Base-by-base conservation (phyloP, 441 rosid genomes). In the Erodium moschatum region DNA sequence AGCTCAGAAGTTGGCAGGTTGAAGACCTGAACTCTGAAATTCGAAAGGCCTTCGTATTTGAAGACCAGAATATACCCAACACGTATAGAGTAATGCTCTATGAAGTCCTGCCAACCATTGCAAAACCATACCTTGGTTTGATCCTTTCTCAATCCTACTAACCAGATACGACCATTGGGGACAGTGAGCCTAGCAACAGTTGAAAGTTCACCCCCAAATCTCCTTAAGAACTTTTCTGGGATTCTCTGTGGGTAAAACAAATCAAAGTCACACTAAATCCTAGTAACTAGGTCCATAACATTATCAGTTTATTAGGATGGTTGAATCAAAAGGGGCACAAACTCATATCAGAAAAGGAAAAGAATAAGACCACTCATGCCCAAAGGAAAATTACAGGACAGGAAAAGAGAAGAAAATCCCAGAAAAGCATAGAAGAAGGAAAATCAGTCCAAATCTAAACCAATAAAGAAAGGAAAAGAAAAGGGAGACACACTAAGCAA, bases 91-190 rank as follows among this genome's bases (percentile, higher is more conserved):
- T 87, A 94, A 54, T 91, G 94, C 64, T 90, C 92, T 31, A 89
- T 83, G 80, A 95, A 91, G 70, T 89, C 97, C 77, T 83, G 90
- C 99, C 97, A 95, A 67, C 91, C 97, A 50, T 87, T 93, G 74
- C 85, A 85, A 78, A 95, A 87, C 97, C 97, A 95, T 61, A 86
- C 77, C 80, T 86, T 94, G 86, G 86, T 81, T 58, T 89, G 91
- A 46, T 75, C 80, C 85, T 85, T 95, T 75, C 76, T 78, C 73
- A 95, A 82, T 72, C 97, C 97, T 29, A 90, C 85, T 44, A 85
- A 92, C 81, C 92, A 91, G 74, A 85, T 83, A 73, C 81, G 92
- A 80, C 99, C 97, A 76, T 85, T 92, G 29, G 97, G 94, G 71
- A 90, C 92, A 66, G 86, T 86, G 77, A 91, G 90, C 40, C 88